Evolutionary conservation across 257 asterid genomes (phyloP), one percentile per base, ranked within the genome.

Genomic region (Marsdenia floribunda): DNA sequence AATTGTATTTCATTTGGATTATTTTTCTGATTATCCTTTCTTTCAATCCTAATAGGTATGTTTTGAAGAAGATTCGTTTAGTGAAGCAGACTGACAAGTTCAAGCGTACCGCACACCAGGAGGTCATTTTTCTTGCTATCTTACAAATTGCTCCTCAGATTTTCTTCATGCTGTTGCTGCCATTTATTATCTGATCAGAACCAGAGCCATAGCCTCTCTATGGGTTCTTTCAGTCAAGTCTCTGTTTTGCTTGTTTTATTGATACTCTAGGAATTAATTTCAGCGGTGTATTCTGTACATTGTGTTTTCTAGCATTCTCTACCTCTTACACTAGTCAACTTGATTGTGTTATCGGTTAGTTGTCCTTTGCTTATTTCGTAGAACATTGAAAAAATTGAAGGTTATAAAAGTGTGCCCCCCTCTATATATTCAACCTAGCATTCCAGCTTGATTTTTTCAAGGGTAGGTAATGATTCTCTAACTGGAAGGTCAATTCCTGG

Each of bases 31-130:
- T 72, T 40, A 67, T 75, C 21, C 29, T 14, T 69, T 72, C 54
- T 70, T 26, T 75, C n/a, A 24, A 77, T 75, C 73, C 19, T 44
- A 64, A 24, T 78, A 94, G 97, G 84, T 94, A 90, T 50, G 96
- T 92, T 72, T 75, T 94, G 67, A 94, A 94, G 91, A 94, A 94
- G 85, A 88, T 92, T 55, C 90, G 87, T 70, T 81, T 90, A 76
- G 85, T 90, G 22, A 88, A 94, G 83, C 96, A 90, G 82, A 74
- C 89, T 0, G 97, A 94, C 80, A 94, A 88, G 86, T 87, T 86
- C 91, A 90, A 88, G 81, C 85, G 84, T 2, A 89, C 88, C 11
- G 91, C 90, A 33, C 89, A 87, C 81, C 98, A 85, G 81, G 99
- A 90, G 99, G 99, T 94, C 71, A 44, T 64, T 70, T 71, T 67